phyloP scores from a whole-genome alignment of 164 flowering plant species.

The Hamamelis virginiana region DNA sequence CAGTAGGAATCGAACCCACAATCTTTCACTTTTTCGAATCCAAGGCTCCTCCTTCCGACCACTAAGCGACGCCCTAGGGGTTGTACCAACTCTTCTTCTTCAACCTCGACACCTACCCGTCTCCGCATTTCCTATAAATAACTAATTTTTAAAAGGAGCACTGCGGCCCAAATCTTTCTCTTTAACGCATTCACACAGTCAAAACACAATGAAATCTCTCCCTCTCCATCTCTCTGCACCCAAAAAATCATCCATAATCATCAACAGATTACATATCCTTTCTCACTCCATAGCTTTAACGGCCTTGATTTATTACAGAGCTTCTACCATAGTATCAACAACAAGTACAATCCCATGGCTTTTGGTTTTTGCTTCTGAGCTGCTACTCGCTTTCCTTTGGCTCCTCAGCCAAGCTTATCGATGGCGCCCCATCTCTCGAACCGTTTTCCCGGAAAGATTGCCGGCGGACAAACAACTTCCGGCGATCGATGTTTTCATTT shows the following conservation, averaged over 20 bases:
- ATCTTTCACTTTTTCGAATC: too few species aligned
- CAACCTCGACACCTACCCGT: too few species aligned
- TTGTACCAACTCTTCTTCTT: too few species aligned
- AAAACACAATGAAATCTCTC: too few species aligned
- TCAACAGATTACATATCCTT: conserved; percentile 23
- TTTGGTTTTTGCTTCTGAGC: conserved; percentile 41
- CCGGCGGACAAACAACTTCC: conserved; percentile 41
- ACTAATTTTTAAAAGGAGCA: too few species aligned
- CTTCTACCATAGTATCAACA: background rate
- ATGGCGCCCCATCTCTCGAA: conserved; percentile 50
- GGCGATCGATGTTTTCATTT: conserved; percentile 50
- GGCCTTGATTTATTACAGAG: conserved; percentile 30
- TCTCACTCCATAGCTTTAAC: background rate
- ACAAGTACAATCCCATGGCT: conserved; percentile 25
- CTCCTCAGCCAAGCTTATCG: conserved; percentile 35
- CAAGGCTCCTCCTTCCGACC: too few species aligned
- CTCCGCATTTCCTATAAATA: too few species aligned
- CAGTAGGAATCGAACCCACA: too few species aligned
- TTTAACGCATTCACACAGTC: too few species aligned
- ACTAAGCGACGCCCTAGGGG: too few species aligned
- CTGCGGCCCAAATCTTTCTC: too few species aligned
- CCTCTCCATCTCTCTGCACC: conserved; percentile 10
- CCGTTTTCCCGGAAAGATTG: conserved; percentile 42
- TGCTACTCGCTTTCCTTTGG: conserved; percentile 47
- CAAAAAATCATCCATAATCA: background rate